Evolutionary conservation across 2,329 filamentous ascomycete species (phyloP).

Genomic region (Chaetomium strumarium): DNA sequence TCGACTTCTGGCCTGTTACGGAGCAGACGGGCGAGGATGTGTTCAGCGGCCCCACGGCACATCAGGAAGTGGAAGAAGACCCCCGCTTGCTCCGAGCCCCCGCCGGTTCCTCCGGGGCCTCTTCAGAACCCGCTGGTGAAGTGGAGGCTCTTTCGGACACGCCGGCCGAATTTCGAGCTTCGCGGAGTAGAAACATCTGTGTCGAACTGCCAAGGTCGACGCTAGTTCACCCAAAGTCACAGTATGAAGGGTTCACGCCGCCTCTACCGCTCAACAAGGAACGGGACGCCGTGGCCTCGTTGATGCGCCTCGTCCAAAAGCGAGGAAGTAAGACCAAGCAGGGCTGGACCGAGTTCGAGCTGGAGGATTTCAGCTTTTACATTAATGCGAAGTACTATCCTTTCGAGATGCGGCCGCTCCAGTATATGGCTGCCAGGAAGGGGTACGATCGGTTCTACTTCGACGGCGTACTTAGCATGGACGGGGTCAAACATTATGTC

Average conservation of each 20-base stretch:
- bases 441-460: slow-evolving; percentile 44
- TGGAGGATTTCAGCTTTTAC: slow-evolving; percentile 57
- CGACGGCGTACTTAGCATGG: slow-evolving; percentile 52
- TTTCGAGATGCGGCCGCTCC: slow-evolving; percentile 49
- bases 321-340: slow-evolving; percentile 18
- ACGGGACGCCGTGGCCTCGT: slow-evolving; percentile 27
- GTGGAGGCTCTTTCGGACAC: not conserved
- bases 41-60: not conserved
- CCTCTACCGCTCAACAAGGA: slow-evolving; percentile 28
- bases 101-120: not conserved
- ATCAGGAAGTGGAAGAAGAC: not conserved
- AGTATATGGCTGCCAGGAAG: slow-evolving; percentile 40
- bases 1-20: not conserved
- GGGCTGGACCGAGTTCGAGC: slow-evolving; percentile 42
- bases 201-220: slow-evolving; percentile 27
- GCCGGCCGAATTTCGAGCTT: not conserved
- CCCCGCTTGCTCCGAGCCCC: not conserved
- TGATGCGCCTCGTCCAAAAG: slow-evolving; percentile 25
- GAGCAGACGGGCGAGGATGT: not conserved
- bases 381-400: slow-evolving; percentile 32
- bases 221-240: slow-evolving; percentile 26
- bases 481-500: slow-evolving; percentile 43
- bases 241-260: slow-evolving; percentile 25
- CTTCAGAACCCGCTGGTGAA: not conserved
- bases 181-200: slow-evolving; percentile 9